Conservation (phyloP, 2,329 filamentous ascomycete genomes). For the Orbilia blumenaviensis region DNA sequence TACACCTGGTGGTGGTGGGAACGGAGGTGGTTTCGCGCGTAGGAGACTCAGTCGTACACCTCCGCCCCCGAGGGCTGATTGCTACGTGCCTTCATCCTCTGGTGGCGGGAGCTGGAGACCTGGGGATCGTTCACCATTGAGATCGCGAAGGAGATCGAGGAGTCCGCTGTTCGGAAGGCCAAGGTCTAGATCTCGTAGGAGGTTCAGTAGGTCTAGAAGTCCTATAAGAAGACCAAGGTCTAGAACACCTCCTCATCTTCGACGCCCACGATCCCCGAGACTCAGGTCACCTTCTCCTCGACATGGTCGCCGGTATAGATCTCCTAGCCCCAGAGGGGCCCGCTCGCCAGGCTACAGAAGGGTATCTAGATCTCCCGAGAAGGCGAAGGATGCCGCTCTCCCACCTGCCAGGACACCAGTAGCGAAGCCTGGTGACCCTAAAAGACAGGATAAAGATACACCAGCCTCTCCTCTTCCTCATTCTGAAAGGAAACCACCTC, state of each 20-base stretch:
- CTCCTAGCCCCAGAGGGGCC: constrained; percentile 34
- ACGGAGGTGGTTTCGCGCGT: constrained; percentile 49
- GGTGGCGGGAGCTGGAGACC: constrained; percentile 55
- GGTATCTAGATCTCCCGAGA: constrained; percentile 34
- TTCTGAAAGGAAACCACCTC: constrained; percentile 18
- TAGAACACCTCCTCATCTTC: constrained; percentile 25
- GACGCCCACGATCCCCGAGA: constrained; percentile 32
- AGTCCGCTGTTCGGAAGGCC: constrained; percentile 47
- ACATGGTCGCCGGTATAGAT: constrained; percentile 21
- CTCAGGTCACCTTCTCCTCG: constrained; percentile 33
- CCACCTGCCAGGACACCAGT: constrained; percentile 27
- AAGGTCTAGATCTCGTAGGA: constrained; percentile 38
- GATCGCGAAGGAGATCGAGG: constrained; percentile 34
- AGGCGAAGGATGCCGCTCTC: constrained; percentile 39
- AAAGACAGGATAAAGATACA: constrained; percentile 39
- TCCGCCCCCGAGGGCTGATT: constrained; percentile 56
- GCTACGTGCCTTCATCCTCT: constrained; percentile 55
- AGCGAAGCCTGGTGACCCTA: constrained; percentile 11
- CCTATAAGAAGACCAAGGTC: constrained; percentile 21
- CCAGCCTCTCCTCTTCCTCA: constrained; percentile 28
- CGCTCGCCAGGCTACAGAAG: constrained; percentile 33
- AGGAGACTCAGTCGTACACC: constrained; percentile 54
- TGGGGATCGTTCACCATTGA: constrained; percentile 40
- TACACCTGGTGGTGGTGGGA: constrained; percentile 53
- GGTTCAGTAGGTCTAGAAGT: constrained; percentile 33